Evolutionary conservation across 1,139 yeast species (phyloP).

Genomic region (Petasospora rhodanensis): DNA sequence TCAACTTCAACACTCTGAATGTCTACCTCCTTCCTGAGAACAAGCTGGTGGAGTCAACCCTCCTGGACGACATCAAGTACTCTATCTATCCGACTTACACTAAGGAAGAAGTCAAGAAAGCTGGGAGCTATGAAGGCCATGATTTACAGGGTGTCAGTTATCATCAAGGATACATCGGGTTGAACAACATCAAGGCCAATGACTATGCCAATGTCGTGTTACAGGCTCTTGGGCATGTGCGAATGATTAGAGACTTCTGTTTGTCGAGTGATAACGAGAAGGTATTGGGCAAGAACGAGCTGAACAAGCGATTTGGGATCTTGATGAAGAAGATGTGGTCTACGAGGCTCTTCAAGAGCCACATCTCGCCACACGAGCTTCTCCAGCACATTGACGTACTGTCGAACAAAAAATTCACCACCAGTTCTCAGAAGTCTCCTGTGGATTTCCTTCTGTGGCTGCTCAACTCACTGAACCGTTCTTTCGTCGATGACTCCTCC

Average conservation of each 20-base stretch:
- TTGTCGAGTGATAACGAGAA: constrained; percentile 30
- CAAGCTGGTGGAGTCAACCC: constrained; percentile 26
- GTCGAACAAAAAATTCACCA: constrained; percentile 41
- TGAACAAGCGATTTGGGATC: constrained; percentile 37
- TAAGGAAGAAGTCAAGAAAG: constrained; percentile 28
- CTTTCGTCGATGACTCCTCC: constrained; percentile 27
- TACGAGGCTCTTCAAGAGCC: constrained; percentile 48
- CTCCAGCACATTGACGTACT: constrained; percentile 41
- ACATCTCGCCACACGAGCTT: constrained; percentile 66
- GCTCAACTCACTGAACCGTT: constrained; percentile 42
- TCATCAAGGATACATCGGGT: constrained; percentile 60
- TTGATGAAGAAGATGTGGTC: constrained; percentile 64
- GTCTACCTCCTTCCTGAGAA: constrained; percentile 60
- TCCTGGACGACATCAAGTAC: constrained; percentile 48
- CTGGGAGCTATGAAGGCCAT: constrained; percentile 28
- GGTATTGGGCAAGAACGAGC: constrained; percentile 18
- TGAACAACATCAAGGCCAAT: constrained; percentile 48
- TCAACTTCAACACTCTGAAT: constrained; percentile 46
- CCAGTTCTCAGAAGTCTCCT: constrained; percentile 43
- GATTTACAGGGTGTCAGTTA: constrained; percentile 47
- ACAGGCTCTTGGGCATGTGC: constrained; percentile 52
- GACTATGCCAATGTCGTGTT: constrained; percentile 56
- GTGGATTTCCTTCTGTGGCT: constrained; percentile 56
- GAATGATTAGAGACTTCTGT: constrained; percentile 47
- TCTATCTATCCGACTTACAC: constrained; percentile 51